These are phyloP conservation scores for Gynochthodes officinalis DNA, from an alignment of 257 asterid species.

Conservation along the genomic window DNA sequence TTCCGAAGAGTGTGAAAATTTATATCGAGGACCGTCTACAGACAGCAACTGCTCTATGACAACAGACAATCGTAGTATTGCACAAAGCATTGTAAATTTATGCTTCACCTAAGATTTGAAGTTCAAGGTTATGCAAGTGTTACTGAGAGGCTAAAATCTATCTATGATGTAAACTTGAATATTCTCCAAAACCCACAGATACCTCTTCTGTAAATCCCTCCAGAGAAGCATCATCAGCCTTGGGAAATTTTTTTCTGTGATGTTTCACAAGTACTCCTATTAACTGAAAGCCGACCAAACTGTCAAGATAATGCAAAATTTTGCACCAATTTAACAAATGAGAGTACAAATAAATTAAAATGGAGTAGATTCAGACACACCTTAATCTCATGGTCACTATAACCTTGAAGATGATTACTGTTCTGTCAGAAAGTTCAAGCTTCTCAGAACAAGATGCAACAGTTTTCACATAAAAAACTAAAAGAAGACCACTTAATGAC, in stretches of 20 bases:
- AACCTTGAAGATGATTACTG: slow-evolving; percentile 69
- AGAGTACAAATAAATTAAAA: background rate
- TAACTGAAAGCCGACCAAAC: slow-evolving; percentile 47
- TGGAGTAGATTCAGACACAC: slow-evolving; percentile 29
- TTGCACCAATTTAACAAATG: background rate
- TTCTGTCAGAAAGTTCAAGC: slow-evolving; percentile 41
- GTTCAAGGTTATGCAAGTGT: slow-evolving; percentile 5
- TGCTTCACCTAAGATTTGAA: slow-evolving; percentile 36
- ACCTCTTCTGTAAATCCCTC: slow-evolving; percentile 53
- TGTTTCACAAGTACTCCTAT: slow-evolving; percentile 68
- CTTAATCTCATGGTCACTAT: slow-evolving; percentile 54
- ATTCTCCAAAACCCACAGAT: slow-evolving; percentile 8
- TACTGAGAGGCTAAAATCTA: background rate
- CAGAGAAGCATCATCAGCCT: slow-evolving; percentile 28
- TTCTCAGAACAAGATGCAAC: slow-evolving; percentile 14
- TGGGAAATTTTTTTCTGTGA: slow-evolving; percentile 69
- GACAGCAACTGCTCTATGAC: slow-evolving; percentile 42
- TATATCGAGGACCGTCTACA: slow-evolving; percentile 28
- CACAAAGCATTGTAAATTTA: slow-evolving; percentile 62
- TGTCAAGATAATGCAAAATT: slow-evolving; percentile 21
- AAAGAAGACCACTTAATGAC: background rate
- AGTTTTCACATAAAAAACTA: background rate
- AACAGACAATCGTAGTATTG: slow-evolving; percentile 57
- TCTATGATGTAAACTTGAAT: background rate
- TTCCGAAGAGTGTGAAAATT: slow-evolving; percentile 39